phyloP scores from a whole-genome alignment of 2,329 filamentous ascomycete genomes.

The Fusarium avenaceum region DNA sequence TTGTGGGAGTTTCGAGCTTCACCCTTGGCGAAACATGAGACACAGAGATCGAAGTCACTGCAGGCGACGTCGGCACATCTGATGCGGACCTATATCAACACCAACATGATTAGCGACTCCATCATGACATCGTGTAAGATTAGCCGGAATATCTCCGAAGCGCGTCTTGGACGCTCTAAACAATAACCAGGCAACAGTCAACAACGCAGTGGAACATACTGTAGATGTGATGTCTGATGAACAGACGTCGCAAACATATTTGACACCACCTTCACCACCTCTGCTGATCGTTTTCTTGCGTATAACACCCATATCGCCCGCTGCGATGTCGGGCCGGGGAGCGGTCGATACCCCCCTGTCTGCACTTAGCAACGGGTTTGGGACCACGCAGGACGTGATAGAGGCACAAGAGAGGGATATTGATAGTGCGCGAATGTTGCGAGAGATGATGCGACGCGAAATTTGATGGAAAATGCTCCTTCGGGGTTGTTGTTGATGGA shows the following conservation, averaged over 20 bases:
- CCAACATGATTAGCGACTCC: constrained; percentile 37
- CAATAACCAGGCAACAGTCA: constrained; percentile 15
- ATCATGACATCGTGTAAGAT: constrained; percentile 44
- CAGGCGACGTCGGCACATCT: constrained; percentile 87
- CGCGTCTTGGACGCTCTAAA: constrained; percentile 20
- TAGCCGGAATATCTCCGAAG: constrained; percentile 48
- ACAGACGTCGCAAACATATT: constrained; percentile 98
- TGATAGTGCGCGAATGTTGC: constrained; percentile 36
- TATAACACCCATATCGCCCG: constrained; percentile 84
- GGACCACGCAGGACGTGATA: constrained; percentile 35
- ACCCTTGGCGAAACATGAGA: constrained; percentile 91
- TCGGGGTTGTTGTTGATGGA: constrained; percentile 49
- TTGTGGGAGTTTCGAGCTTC: constrained; percentile 86
- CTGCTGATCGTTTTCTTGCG: constrained; percentile 92
- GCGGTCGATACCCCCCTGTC: constrained; percentile 47
- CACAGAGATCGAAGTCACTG: constrained; percentile 96
- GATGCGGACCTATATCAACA: constrained; percentile 81
- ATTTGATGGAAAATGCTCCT: constrained; percentile 50
- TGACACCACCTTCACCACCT: constrained; percentile 88
- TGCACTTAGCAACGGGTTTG: constrained; percentile 32
- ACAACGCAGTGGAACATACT: constrained; percentile 66
- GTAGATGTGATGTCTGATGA: constrained; percentile 97
- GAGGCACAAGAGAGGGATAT: constrained; percentile 27
- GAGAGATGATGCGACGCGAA: constrained; percentile 41
- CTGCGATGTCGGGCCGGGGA: constrained; percentile 47